Evolutionary conservation across 176 grass and related monocot genomes (phyloP).

Genomic region (Oryza glumipatula): DNA sequence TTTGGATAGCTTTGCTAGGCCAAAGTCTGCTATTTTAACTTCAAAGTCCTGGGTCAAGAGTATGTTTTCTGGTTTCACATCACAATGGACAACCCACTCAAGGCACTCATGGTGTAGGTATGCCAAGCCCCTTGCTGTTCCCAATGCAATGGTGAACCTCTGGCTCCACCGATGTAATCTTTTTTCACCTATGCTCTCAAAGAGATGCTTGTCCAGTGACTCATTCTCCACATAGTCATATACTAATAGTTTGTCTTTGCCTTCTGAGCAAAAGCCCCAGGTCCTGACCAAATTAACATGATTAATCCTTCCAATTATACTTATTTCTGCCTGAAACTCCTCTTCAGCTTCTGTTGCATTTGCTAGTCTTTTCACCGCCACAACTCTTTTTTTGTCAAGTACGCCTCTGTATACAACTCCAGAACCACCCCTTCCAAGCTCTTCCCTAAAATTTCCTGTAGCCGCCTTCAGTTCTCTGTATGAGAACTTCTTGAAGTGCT

Average conservation of each 20-base stretch:
- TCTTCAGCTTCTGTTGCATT: constrained; percentile 47
- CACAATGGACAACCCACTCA: constrained; percentile 51
- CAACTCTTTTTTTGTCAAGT: constrained; percentile 41
- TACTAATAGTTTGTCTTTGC: constrained; percentile 47
- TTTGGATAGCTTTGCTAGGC: constrained; percentile 54
- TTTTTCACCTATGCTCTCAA: neutral
- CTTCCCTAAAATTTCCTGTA: neutral
- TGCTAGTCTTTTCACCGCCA: constrained; percentile 59
- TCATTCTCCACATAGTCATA: constrained; percentile 64
- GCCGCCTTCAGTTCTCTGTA: no score
- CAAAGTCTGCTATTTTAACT: constrained; percentile 64
- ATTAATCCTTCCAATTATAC: constrained; percentile 65
- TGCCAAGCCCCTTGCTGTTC: constrained; percentile 44
- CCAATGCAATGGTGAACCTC: constrained; percentile 45
- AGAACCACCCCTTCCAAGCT: constrained; percentile 59
- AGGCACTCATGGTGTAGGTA: constrained; percentile 57
- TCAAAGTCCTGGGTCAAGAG: constrained; percentile 59
- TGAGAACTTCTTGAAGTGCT: no score
- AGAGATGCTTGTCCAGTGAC: constrained; percentile 66
- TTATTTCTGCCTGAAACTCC: constrained; percentile 63
- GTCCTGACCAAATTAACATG: constrained; percentile 64
- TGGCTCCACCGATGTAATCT: constrained; percentile 26
- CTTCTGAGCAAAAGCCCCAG: constrained; percentile 63
- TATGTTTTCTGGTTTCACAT: constrained; percentile 70
- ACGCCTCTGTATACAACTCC: constrained; percentile 61